phyloP scores from a whole-genome alignment of 176 grass and related monocot species.

The Carex pumila region DNA sequence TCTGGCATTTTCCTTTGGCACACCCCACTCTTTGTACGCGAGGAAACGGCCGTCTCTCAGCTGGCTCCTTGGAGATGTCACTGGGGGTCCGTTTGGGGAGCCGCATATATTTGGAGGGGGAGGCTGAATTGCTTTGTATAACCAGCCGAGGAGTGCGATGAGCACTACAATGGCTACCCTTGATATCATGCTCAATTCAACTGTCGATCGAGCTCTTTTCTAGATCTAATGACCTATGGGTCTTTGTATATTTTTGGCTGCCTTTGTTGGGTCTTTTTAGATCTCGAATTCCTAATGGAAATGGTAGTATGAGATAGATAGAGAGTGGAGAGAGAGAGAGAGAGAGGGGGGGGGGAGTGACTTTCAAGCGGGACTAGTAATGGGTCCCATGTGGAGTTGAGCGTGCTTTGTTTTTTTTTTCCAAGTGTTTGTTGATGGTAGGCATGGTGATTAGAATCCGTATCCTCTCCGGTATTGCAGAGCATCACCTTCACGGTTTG shows the following conservation, averaged over 20 bases:
- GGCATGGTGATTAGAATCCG: too few relatives aligned
- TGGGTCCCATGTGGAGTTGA: not conserved
- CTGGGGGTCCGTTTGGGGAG: slow-evolving; percentile 41
- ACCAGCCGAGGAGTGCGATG: slow-evolving; percentile 33
- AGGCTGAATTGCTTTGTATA: slow-evolving; percentile 42
- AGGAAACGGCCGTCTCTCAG: slow-evolving; percentile 52
- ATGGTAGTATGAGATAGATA: not conserved
- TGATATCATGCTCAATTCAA: slow-evolving; percentile 31
- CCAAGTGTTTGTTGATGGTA: not conserved
- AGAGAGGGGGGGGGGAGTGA: too few relatives aligned
- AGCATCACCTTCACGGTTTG: too few relatives aligned
- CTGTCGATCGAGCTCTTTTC: not conserved
- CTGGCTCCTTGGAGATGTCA: slow-evolving; percentile 62
- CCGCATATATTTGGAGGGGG: slow-evolving; percentile 43
- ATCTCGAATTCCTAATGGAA: not conserved
- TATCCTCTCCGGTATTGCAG: too few relatives aligned
- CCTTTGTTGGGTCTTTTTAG: not conserved
- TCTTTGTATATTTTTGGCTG: not conserved
- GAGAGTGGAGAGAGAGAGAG: too few relatives aligned
- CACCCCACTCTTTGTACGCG: slow-evolving; percentile 46
- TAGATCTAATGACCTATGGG: not conserved
- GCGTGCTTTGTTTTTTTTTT: not conserved
- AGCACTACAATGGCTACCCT: slow-evolving; percentile 26
- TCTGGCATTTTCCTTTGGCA: slow-evolving; percentile 42
- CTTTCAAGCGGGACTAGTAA: not conserved